A percentile compares a stretch with the other conserved stretches of the same genome.
These are phyloP conservation scores for Fusarium sp. DNA, from an alignment of 2,329 filamentous ascomycete species.

Conservation along the genomic window DNA sequence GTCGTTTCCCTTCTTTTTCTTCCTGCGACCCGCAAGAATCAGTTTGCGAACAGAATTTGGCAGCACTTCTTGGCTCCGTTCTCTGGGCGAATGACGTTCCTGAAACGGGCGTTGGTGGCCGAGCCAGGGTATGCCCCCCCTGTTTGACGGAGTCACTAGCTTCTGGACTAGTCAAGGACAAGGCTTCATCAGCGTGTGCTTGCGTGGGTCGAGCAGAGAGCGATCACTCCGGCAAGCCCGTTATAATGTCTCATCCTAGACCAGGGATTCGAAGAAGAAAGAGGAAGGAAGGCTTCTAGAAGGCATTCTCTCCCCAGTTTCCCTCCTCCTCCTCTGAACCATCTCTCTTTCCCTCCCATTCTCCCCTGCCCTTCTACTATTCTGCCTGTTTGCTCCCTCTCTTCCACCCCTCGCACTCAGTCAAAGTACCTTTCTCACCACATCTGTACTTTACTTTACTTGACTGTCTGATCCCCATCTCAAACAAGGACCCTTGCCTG, in stretches of 20 bases:
- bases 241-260: conserved; percentile 48
- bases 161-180: conserved; percentile 43
- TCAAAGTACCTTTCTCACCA: conserved; percentile 17
- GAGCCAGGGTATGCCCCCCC: conserved; percentile 40
- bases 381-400: background rate
- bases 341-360: conserved; percentile 17
- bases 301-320: conserved; percentile 37
- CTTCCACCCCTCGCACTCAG: conserved; percentile 15
- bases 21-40: conserved; percentile 4
- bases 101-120: conserved; percentile 46
- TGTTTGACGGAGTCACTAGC: conserved; percentile 37
- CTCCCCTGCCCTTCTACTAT: conserved; percentile 12
- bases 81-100: conserved; percentile 47
- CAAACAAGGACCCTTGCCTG: conserved; percentile 33
- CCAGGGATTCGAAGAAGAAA: conserved; percentile 45
- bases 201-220: conserved; percentile 45
- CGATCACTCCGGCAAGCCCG: conserved; percentile 50
- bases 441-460: background rate
- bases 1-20: background rate
- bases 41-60: conserved; percentile 11
- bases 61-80: conserved; percentile 9
- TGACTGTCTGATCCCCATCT: conserved; percentile 16
- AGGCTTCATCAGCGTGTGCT: conserved; percentile 11
- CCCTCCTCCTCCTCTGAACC: conserved; percentile 19
- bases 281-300: conserved; percentile 49